Evolutionary conservation across 176 grass and related monocot genomes (phyloP).

Genomic region (Avena sativa): DNA sequence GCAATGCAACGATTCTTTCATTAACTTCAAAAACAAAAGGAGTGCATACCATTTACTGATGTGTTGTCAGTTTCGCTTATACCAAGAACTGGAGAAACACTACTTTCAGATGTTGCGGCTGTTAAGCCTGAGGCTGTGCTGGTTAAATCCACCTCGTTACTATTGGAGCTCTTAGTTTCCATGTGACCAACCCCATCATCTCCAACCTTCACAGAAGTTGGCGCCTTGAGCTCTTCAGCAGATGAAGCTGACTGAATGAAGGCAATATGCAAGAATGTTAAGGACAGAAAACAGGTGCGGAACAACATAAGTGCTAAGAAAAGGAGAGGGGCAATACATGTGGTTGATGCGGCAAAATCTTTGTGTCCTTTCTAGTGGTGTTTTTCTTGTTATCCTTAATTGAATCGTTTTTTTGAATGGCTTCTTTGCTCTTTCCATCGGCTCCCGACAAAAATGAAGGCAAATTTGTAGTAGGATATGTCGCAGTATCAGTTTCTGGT

Average conservation of each 20-base stretch:
- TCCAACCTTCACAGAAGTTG: constrained; percentile 42
- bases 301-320: neutral
- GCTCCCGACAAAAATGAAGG: constrained; percentile 31
- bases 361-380: constrained; percentile 49
- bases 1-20: neutral
- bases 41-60: constrained; percentile 46
- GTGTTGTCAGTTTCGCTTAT: constrained; percentile 19
- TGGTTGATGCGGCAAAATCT: constrained; percentile 49
- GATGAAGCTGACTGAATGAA: constrained; percentile 59
- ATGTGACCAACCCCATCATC: constrained; percentile 37
- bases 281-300: constrained; percentile 1
- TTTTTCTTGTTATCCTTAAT: constrained; percentile 72
- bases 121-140: constrained; percentile 23
- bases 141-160: constrained; percentile 14
- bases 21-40: neutral
- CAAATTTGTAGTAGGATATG: constrained; percentile 34
- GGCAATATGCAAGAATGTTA: constrained; percentile 40
- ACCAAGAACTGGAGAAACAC: neutral
- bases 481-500: constrained; percentile 20
- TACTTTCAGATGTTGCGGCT: constrained; percentile 22
- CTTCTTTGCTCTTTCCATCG: constrained; percentile 63
- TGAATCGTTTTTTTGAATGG: constrained; percentile 57
- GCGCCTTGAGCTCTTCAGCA: constrained; percentile 51
- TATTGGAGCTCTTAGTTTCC: constrained; percentile 32
- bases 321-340: constrained; percentile 49